A percentile compares a stretch with the other conserved stretches of the same genome.
These are phyloP conservation scores for Esteya vermicola DNA, from an alignment of 2,329 filamentous ascomycete genomes.

Conservation along the genomic window DNA sequence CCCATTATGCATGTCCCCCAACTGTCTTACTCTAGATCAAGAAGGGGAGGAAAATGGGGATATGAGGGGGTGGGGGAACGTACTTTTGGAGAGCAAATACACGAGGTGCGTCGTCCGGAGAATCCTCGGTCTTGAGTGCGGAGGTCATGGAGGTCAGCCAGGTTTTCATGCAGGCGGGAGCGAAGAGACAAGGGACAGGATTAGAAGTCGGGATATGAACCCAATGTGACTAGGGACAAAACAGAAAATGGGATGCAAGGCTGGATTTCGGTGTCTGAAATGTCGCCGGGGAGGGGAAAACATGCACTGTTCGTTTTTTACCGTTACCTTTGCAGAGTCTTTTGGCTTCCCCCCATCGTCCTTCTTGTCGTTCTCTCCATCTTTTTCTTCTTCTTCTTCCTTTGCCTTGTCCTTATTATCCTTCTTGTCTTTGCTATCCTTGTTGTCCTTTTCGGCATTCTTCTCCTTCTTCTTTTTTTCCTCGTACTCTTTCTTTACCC, in stretches of 20 bases:
- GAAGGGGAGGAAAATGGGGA: background rate
- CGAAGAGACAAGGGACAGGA: no score
- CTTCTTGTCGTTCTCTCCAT: conserved; percentile 6
- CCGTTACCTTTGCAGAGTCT: background rate
- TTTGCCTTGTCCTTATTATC: background rate
- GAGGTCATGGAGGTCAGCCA: background rate
- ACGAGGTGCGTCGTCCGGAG: conserved; percentile 52
- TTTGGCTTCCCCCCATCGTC: background rate
- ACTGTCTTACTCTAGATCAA: no score
- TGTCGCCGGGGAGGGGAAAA: no score
- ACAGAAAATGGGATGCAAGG: no score
- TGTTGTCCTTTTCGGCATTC: conserved; percentile 64
- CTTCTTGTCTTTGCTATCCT: conserved; percentile 32
- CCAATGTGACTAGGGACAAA: no score
- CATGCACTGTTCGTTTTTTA: no score
- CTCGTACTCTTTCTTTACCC: conserved; percentile 39
- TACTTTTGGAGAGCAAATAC: conserved; percentile 77
- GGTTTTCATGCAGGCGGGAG: no score
- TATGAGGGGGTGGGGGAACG: no score
- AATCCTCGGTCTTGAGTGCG: conserved; percentile 8
- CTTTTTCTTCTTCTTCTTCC: background rate
- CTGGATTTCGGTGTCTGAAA: no score
- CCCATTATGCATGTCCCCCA: no score
- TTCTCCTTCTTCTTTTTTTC: background rate
- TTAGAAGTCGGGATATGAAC: no score